phyloP scores from a whole-genome alignment of 345 rosid genomes.

The Gossypium rotundifolium region DNA sequence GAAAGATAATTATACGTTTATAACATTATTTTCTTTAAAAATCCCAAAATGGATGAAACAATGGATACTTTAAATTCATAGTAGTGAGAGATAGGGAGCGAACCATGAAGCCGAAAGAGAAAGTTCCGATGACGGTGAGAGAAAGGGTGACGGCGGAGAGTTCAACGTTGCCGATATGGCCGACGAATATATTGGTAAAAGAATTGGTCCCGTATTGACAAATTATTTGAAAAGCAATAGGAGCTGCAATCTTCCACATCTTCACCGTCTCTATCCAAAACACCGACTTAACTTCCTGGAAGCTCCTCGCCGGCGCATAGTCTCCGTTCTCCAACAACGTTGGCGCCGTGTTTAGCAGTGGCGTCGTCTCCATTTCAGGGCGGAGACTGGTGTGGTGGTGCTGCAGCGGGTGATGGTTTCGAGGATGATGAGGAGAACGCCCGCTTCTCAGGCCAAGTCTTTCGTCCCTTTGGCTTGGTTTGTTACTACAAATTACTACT shows the following conservation, averaged over 20 bases:
- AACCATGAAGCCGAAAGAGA: conserved; percentile 57
- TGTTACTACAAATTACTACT: conserved; percentile 1
- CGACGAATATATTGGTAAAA: conserved; percentile 38
- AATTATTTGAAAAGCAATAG: conserved; percentile 30
- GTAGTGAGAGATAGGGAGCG: background rate
- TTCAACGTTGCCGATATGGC: conserved; percentile 44
- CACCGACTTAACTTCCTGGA: conserved; percentile 25
- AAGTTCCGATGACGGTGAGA: conserved; percentile 40
- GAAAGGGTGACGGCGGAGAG: conserved; percentile 47
- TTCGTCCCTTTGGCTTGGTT: background rate
- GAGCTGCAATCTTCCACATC: conserved; percentile 46
- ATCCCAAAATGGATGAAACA: background rate
- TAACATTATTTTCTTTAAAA: too few relatives aligned
- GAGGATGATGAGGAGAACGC: background rate
- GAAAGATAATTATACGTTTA: background rate
- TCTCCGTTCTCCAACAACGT: conserved; percentile 23
- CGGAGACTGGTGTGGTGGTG: background rate
- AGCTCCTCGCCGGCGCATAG: conserved; percentile 27
- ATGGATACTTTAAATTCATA: background rate
- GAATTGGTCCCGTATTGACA: conserved; percentile 42
- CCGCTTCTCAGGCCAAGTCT: conserved; percentile 2
- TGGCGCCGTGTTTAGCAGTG: background rate
- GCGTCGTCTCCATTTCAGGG: background rate
- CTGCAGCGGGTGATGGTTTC: background rate
- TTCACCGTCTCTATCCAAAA: conserved; percentile 41